Evolutionary conservation across 208 protist species (phyloP), one percentile per base, ranked within the genome.

Genomic region (Crithidia sp.): DNA sequence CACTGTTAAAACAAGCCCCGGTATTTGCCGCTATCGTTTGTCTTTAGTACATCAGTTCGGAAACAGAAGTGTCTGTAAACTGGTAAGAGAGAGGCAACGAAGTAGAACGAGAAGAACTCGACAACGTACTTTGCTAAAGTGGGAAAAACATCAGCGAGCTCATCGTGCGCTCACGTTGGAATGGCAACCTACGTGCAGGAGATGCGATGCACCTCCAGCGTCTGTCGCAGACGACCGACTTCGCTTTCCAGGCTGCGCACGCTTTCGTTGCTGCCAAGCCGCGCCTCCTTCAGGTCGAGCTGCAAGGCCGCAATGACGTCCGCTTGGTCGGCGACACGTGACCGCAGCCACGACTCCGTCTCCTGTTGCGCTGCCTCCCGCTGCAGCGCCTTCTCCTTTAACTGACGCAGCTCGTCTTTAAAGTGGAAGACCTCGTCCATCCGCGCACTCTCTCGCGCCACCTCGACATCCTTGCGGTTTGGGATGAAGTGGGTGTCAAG

Each of bases 401-500:
- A 49, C 13, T 65, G 54, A 3, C 69, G 74, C 10, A 94, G 68
- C 44, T 91, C 77, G 7, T 86, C 81, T 17, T 71, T 74, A 28
- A 91, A 55, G 41, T 83, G 68, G 13, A 81, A 81, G 12, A 92
- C 58, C 19, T 70, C 81, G 16, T 78, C 79, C 17, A 74, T 69
- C 8, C 75, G 47, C 16, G 68, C 67, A n/a, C 68, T 80, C 8
- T 58, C 62, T 7, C 47, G 71, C 45, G 67, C 59, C 54, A 65
- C 74, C 61, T 91, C 82, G 0, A 87, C 85, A 7, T 83, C 80
- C 59, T 87, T 73, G 44, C 92, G 79, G 60, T 95, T 83, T 4
- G 89, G 89, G 66, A 94, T 91, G 77, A 95, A 94, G 55, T 94
- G 81, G 6, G 88, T 87, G 61, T 94, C 91, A 12, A 96, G 77